Percentiles rank a stretch among this genome's conserved stretches.
Evolutionary conservation across 2,329 filamentous ascomycete species (phyloP).

Genomic region (Cephalotrichum gorgonifer): DNA sequence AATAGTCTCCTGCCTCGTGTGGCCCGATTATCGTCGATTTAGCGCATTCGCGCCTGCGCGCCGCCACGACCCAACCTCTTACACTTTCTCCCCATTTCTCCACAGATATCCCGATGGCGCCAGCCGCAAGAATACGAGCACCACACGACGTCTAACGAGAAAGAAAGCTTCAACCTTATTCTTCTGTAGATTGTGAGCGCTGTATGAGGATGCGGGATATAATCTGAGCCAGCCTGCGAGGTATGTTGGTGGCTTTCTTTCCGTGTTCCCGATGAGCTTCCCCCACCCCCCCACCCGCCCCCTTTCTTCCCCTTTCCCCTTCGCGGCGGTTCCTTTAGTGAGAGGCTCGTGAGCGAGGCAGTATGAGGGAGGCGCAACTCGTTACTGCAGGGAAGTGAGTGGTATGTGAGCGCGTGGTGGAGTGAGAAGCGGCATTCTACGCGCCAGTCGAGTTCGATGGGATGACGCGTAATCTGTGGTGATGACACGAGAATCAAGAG

Average conservation of each 20-base stretch:
- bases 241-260: constrained; percentile 2
- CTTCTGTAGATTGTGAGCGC: neutral
- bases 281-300: no score
- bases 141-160: constrained; percentile 4
- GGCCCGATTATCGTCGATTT: neutral
- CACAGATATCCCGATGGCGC: constrained; percentile 5
- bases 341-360: neutral
- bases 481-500: neutral
- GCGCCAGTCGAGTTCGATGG: neutral
- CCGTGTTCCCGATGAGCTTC: neutral
- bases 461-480: neutral
- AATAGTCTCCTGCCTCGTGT: neutral
- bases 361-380: neutral
- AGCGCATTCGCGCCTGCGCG: neutral
- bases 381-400: neutral
- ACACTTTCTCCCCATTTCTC: neutral
- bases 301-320: neutral
- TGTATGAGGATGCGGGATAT: neutral
- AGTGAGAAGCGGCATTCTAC: neutral
- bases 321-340: neutral
- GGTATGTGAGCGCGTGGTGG: neutral
- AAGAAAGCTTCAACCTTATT: neutral
- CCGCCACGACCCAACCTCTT: neutral
- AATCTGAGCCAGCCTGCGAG: neutral
- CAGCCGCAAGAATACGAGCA: constrained; percentile 1